These are phyloP conservation scores for Laguncularia racemosa DNA, from an alignment of 345 rosid species.

Conservation along the genomic window DNA sequence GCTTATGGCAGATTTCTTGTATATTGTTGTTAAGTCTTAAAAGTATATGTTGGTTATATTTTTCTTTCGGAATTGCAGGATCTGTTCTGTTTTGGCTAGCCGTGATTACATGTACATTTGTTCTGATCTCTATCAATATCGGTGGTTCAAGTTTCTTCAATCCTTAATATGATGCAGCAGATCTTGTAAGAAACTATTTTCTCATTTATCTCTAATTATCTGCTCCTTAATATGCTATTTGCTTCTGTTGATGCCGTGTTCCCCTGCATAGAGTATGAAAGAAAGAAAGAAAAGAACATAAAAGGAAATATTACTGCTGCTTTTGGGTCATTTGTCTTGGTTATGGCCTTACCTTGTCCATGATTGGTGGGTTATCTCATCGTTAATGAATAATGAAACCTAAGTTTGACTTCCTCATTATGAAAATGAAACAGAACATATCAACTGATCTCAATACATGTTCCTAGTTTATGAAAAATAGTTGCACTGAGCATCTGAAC, in stretches of 20 bases:
- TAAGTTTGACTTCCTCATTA: too few relatives aligned
- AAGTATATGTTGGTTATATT: not conserved
- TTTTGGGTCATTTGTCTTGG: too few relatives aligned
- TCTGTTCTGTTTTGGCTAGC: slow-evolving; percentile 67
- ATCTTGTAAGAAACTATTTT: slow-evolving; percentile 12
- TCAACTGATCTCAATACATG: too few relatives aligned
- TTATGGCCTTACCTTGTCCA: too few relatives aligned
- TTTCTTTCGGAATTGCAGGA: slow-evolving; percentile 35
- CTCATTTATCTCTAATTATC: slow-evolving; percentile 9
- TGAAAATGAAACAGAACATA: too few relatives aligned
- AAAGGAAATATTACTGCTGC: too few relatives aligned
- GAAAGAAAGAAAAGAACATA: too few relatives aligned
- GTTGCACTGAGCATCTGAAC: too few relatives aligned
- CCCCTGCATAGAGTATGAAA: not conserved
- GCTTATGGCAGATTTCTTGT: not conserved
- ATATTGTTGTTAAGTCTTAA: not conserved
- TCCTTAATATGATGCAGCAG: slow-evolving; percentile 42
- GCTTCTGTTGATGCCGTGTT: too few relatives aligned
- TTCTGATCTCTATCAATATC: slow-evolving; percentile 63
- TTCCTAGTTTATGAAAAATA: too few relatives aligned
- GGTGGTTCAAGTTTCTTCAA: slow-evolving; percentile 78
- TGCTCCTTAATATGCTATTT: not conserved
- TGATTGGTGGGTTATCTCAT: too few relatives aligned
- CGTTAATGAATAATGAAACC: too few relatives aligned
- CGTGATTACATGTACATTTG: slow-evolving; percentile 57